These are phyloP conservation scores for Colletotrichum chrysophilum DNA, from an alignment of 2,329 filamentous ascomycete genomes.

Conservation along the genomic window DNA sequence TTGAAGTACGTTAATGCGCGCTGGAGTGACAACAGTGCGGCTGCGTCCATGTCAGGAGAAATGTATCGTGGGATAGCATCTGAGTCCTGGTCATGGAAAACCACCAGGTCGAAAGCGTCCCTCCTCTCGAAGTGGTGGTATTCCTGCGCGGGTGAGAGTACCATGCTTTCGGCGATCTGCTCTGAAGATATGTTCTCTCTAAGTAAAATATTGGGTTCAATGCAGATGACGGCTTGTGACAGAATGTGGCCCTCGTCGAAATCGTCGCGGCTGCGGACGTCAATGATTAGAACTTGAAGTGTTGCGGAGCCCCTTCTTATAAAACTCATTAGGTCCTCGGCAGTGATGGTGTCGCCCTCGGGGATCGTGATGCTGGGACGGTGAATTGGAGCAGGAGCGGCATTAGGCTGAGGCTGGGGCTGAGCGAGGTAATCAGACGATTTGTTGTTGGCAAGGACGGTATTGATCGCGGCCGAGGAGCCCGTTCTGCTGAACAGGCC, in stretches of 20 bases:
- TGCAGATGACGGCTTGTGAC: constrained; percentile 82
- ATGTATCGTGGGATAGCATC: constrained; percentile 48
- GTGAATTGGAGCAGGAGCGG: constrained; percentile 35
- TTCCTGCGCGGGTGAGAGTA: constrained; percentile 77
- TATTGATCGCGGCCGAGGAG: constrained; percentile 25
- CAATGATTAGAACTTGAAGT: constrained; percentile 79
- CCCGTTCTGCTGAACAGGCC: constrained; percentile 64
- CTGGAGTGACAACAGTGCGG: constrained; percentile 73
- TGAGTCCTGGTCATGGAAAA: constrained; percentile 85
- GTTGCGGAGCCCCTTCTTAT: constrained; percentile 53
- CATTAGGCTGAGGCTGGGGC: constrained; percentile 28
- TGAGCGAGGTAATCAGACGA: constrained; percentile 39
- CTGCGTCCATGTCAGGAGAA: constrained; percentile 43
- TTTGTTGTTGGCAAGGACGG: constrained; percentile 27
- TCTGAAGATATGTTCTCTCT: constrained; percentile 69
- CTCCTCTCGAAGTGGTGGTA: constrained; percentile 74
- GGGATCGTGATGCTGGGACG: constrained; percentile 42
- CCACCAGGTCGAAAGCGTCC: constrained; percentile 82
- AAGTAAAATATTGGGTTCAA: constrained; percentile 79
- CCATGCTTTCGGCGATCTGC: constrained; percentile 69
- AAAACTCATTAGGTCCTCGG: constrained; percentile 73
- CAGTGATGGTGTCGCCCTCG: constrained; percentile 63
- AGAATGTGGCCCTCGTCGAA: constrained; percentile 92
- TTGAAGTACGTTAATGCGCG: constrained; percentile 86
- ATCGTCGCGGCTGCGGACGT: constrained; percentile 79